A percentile compares a stretch with the other conserved stretches of the same genome.
Conservation (phyloP, 2,329 filamentous ascomycete species). For the Sphaerulina musiva region DNA sequence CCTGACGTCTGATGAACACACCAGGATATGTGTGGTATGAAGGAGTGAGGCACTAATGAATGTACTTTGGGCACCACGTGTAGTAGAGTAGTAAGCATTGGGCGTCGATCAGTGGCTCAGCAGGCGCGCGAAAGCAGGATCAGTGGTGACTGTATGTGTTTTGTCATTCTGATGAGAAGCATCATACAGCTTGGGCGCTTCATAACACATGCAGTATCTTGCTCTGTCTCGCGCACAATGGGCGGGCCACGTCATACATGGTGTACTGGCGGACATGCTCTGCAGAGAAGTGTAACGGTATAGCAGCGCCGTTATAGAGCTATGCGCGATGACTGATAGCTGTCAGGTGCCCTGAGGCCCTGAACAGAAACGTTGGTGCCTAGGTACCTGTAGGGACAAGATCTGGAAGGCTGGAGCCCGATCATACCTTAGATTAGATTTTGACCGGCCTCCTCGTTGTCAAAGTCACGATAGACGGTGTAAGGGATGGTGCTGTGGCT, state of each 20-base stretch:
- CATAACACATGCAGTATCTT: too few species aligned
- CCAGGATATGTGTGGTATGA: neutral
- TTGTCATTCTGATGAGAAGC: too few species aligned
- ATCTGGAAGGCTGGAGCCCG: neutral
- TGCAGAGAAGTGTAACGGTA: too few species aligned
- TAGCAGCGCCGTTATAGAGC: neutral
- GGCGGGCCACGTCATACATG: too few species aligned
- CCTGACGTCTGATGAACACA: neutral
- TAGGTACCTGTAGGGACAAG: neutral
- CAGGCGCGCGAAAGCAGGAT: neutral
- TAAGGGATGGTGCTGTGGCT: too few species aligned
- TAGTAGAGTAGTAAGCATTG: too few species aligned
- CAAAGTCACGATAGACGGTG: too few species aligned
- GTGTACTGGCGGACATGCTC: too few species aligned
- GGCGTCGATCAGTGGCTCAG: neutral
- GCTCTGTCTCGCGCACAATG: too few species aligned
- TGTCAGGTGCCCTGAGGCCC: constrained; percentile 2
- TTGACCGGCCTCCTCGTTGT: neutral
- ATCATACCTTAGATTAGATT: too few species aligned
- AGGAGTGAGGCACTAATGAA: neutral
- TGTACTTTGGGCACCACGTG: too few species aligned
- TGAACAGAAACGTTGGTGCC: constrained; percentile 8
- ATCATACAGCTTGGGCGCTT: too few species aligned
- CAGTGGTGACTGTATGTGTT: neutral
- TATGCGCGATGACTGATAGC: neutral